Conservation (phyloP, 257 asterid species). For the Ilex aquifolium region DNA sequence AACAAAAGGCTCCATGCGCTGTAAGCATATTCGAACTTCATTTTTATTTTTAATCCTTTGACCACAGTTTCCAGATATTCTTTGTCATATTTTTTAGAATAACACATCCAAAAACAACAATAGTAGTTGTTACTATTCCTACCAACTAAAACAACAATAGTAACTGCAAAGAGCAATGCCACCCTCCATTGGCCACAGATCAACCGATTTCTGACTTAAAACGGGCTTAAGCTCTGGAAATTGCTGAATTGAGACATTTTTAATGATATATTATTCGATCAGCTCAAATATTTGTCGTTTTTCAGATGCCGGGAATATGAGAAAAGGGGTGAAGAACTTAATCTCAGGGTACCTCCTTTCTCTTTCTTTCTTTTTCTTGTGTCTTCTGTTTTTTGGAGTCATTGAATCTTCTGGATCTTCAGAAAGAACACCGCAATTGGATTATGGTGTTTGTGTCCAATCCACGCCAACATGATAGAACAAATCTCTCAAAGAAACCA, state of each 20-base stretch:
- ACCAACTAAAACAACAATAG: too few relatives aligned
- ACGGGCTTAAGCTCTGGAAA: not conserved
- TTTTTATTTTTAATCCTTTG: not conserved
- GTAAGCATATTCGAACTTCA: conserved; percentile 35
- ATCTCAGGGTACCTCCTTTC: conserved; percentile 46
- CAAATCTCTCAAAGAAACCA: too few relatives aligned
- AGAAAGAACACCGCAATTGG: not conserved
- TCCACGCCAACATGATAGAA: too few relatives aligned
- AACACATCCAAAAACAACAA: not conserved
- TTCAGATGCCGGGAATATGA: conserved; percentile 60
- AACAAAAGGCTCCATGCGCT: conserved; percentile 47
- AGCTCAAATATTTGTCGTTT: conserved; percentile 1
- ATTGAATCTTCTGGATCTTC: not conserved
- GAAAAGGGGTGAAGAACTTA: conserved; percentile 47
- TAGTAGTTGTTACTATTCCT: too few relatives aligned
- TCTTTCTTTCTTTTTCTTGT: not conserved
- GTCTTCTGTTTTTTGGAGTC: not conserved
- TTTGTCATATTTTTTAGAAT: not conserved
- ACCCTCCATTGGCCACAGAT: not conserved
- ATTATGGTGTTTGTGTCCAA: too few relatives aligned
- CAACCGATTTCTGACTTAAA: not conserved
- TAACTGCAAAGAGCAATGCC: not conserved
- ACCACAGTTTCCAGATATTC: not conserved
- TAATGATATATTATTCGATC: not conserved
- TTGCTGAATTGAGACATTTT: not conserved